Percentiles rank a stretch among this genome's conserved stretches.
phyloP scores from a whole-genome alignment of 2,329 filamentous ascomycete genomes.

The Colletotrichum gigasporum region DNA sequence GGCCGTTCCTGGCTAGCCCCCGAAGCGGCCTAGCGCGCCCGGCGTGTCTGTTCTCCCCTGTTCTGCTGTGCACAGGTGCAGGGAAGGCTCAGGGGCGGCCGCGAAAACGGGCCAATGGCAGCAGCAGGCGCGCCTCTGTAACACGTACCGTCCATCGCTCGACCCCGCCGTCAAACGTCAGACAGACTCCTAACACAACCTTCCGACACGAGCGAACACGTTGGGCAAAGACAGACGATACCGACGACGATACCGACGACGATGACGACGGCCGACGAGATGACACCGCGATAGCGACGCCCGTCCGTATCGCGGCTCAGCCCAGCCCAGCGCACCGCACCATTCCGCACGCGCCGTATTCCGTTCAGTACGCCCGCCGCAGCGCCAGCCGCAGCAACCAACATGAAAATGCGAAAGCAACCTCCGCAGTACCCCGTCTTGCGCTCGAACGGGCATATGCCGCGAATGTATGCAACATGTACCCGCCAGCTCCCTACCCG shows the following conservation, averaged over 20 bases:
- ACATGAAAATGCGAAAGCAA: constrained; percentile 3
- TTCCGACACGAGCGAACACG: constrained; percentile 28
- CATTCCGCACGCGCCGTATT: background rate
- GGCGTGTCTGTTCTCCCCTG: background rate
- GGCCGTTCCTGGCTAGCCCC: constrained; percentile 18
- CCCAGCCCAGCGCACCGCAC: background rate
- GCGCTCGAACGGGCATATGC: constrained; percentile 16
- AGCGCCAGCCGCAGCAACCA: background rate
- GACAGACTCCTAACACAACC: constrained; percentile 33
- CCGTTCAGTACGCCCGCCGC: constrained; percentile 6
- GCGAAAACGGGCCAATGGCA: constrained; percentile 39
- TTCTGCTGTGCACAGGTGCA: background rate
- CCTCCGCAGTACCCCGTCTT: constrained; percentile 11
- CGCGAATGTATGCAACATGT: constrained; percentile 21
- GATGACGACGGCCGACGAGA: constrained; percentile 1
- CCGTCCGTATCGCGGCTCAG: background rate
- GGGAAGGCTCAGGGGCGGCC: constrained; percentile 22
- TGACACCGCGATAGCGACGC: background rate
- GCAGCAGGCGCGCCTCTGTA: constrained; percentile 48
- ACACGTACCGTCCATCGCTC: constrained; percentile 49
- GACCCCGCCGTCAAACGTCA: constrained; percentile 52
- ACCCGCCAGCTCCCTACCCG: constrained; percentile 3
- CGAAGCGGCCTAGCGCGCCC: background rate
- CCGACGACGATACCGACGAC: too few species aligned
- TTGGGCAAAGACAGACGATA: background rate